A percentile compares a stretch with the other conserved stretches of the same genome.
Conservation (phyloP, 208 protist genomes). For the Porcisia hertigi region DNA sequence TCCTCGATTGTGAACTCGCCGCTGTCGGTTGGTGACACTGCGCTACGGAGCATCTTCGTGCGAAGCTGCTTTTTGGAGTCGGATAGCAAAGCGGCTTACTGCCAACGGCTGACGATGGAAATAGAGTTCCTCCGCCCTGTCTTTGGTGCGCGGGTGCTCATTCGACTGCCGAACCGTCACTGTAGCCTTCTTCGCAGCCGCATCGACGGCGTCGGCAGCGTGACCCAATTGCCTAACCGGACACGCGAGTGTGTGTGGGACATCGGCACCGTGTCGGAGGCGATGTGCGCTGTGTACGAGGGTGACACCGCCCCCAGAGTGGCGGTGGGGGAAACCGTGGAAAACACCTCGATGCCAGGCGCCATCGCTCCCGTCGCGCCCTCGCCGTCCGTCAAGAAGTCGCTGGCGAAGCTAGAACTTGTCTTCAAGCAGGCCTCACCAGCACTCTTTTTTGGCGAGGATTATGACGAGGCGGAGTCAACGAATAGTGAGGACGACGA, state of each 20-base stretch:
- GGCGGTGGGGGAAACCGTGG: not conserved
- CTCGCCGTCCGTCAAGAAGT: not conserved
- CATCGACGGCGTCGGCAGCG: conserved; percentile 50
- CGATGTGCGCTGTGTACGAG: conserved; percentile 17
- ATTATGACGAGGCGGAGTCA: conserved; percentile 12
- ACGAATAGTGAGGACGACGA: conserved; percentile 25
- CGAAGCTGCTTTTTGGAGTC: conserved; percentile 28
- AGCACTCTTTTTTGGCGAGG: conserved; percentile 22
- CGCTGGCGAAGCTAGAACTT: conserved; percentile 28
- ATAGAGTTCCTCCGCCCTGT: conserved; percentile 33
- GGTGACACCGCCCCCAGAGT: not conserved
- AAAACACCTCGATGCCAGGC: conserved; percentile 21
- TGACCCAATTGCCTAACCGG: conserved; percentile 29
- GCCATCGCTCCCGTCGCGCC: conserved; percentile 9
- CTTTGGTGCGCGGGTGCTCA: conserved; percentile 34
- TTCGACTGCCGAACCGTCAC: conserved; percentile 59
- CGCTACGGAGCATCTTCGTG: conserved; percentile 23
- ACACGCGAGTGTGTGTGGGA: conserved; percentile 64
- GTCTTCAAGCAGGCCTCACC: conserved; percentile 30
- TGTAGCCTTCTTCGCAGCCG: conserved; percentile 47
- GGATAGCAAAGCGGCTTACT: conserved; percentile 26
- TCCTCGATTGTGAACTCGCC: not conserved
- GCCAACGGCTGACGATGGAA: conserved; percentile 33
- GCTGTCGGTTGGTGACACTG: conserved; percentile 9
- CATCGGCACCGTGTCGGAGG: conserved; percentile 43